Evolutionary conservation across 495 filamentous ascomycete species (phyloP), one percentile per base, ranked within the genome.

Genomic region (Penicillium canescens): DNA sequence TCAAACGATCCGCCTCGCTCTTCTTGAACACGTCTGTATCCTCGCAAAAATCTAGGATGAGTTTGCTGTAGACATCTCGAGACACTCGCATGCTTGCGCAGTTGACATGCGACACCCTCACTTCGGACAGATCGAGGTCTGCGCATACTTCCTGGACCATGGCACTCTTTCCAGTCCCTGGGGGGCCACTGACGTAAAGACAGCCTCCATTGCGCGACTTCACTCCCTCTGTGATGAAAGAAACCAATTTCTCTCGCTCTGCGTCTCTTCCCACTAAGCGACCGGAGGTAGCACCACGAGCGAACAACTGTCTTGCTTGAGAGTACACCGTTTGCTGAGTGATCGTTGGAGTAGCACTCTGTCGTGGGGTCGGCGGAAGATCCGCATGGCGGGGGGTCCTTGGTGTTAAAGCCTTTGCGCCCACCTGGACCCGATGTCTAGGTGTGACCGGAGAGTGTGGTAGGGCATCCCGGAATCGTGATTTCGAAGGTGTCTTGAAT

Each of bases 151-250:
- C 88, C 49, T 85, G 82, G 46, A 97, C 83, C 71, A 97, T 82
- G 4, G 94, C 95, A 68, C 92, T 96, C 71, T 99, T 99, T 6
- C 94, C 94, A 4, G 95, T 98, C 1, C 94, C 94, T 2, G 94
- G 94, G 26, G 94, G 94, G 0, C 94, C 94, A 59, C 91, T 96
- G 58, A 99, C 85, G 65, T 99, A 99, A 35, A 96, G 78, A 65
- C 92, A 96, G n/a, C 91, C 90, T 43, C 89, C 87, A 16, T 80
- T 79, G 9, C 75, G 75, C 13, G 80, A 67, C 10, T 78, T 70
- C 9, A 87, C 70, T 54, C 86, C 83, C 36, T 82, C 77, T 34
- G 80, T 71, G 37, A 99, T 77, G 57, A 98, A 97, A 0, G 59
- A 59, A 4, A 74, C 68, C 20, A 99, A 72, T 47, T 92, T 84